These are phyloP conservation scores for Spathaspora gorwiae DNA, from an alignment of 805 yeast species.

Conservation along the genomic window DNA sequence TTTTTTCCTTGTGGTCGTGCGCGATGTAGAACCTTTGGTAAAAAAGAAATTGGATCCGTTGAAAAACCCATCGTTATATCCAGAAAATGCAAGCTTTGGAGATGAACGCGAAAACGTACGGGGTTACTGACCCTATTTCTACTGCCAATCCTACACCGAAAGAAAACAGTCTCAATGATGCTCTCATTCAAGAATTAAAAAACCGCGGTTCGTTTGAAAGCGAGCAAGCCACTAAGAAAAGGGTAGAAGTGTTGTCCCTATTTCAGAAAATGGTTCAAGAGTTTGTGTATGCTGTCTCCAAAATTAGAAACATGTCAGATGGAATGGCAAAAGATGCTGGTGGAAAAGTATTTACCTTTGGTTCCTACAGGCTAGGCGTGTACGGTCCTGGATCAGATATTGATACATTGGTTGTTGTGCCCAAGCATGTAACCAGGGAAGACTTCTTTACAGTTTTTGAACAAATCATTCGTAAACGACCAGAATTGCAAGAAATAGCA, in stretches of 20 bases:
- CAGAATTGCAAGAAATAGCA: constrained; percentile 85
- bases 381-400: constrained; percentile 98
- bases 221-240: constrained; percentile 74
- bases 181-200: constrained; percentile 72
- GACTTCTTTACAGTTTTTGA: constrained; percentile 85
- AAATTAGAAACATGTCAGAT: constrained; percentile 85
- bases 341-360: constrained; percentile 94
- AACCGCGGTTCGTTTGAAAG: constrained; percentile 84
- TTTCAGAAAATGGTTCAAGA: constrained; percentile 73
- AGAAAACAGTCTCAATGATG: constrained; percentile 73
- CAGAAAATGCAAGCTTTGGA: background rate
- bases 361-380: constrained; percentile 91
- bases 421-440: constrained; percentile 87
- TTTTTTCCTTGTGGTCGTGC: too few species aligned
- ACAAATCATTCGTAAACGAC: constrained; percentile 60
- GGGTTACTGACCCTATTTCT: constrained; percentile 83
- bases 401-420: constrained; percentile 94
- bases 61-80: too few species aligned
- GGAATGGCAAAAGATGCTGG: constrained; percentile 98
- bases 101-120: constrained; percentile 35
- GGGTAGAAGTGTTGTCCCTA: constrained; percentile 67
- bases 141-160: constrained; percentile 77
- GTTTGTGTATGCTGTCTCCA: constrained; percentile 79
- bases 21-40: too few species aligned
- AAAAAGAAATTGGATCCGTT: too few species aligned